Evolutionary conservation across 108 stramenopile genomes (phyloP).

Genomic region (Stephanodiscus triporus): DNA sequence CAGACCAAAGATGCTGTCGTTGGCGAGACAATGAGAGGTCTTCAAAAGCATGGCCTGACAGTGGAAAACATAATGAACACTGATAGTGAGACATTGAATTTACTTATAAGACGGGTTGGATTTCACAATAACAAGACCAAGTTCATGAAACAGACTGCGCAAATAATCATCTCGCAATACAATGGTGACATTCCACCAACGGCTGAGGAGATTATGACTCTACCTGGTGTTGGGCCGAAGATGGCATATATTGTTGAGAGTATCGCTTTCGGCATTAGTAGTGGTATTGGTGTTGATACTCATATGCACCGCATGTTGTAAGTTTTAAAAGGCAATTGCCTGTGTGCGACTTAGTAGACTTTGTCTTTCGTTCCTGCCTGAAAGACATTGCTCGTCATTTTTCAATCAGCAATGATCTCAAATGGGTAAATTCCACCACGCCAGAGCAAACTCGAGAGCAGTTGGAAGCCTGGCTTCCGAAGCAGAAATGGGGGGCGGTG

Average conservation of each 20-base stretch:
- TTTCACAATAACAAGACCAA: constrained; percentile 96
- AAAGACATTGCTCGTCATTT: background rate
- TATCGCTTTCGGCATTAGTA: constrained; percentile 62
- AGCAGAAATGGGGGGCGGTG: constrained; percentile 72
- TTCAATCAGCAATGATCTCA: constrained; percentile 54
- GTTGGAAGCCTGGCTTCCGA: constrained; percentile 87
- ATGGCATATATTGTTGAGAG: constrained; percentile 89
- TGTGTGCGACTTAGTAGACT: background rate
- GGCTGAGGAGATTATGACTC: constrained; percentile 68
- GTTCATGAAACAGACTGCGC: constrained; percentile 70
- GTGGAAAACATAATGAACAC: constrained; percentile 71
- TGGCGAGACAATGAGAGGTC: constrained; percentile 67
- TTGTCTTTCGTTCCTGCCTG: background rate
- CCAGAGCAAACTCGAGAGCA: constrained; percentile 88
- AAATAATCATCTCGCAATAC: constrained; percentile 67
- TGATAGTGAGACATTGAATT: constrained; percentile 57
- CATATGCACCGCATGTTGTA: constrained; percentile 92
- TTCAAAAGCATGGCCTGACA: constrained; percentile 69
- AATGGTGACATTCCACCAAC: constrained; percentile 81
- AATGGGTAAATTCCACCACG: constrained; percentile 76
- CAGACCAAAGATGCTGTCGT: constrained; percentile 94
- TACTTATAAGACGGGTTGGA: constrained; percentile 75
- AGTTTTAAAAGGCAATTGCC: background rate
- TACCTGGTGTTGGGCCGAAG: constrained; percentile 92
- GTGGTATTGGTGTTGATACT: constrained; percentile 94